phyloP scores from a whole-genome alignment of 2,329 filamentous ascomycete species.

The Lithohypha guttulata region DNA sequence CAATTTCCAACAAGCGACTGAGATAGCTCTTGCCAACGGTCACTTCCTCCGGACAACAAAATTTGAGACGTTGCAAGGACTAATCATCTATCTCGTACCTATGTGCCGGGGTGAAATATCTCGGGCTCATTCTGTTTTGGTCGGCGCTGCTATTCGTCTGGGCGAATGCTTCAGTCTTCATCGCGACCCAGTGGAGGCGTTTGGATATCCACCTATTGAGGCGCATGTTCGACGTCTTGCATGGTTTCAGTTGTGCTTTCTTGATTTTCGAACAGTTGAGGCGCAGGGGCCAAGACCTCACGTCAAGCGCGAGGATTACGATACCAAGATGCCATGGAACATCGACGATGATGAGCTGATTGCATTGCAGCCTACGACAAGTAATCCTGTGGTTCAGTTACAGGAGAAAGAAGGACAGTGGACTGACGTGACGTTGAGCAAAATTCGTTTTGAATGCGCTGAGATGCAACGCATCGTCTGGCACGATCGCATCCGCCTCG shows the following conservation, averaged over 20 bases:
- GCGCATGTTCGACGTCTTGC: constrained; percentile 60
- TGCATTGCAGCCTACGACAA: constrained; percentile 33
- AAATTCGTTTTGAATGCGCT: constrained; percentile 61
- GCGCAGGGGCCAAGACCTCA: constrained; percentile 60
- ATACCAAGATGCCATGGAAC: constrained; percentile 62
- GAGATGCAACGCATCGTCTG: constrained; percentile 63
- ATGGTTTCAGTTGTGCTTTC: constrained; percentile 68
- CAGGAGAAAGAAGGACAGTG: constrained; percentile 36
- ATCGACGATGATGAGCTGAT: constrained; percentile 55
- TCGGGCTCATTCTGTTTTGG: constrained; percentile 59
- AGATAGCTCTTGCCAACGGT: constrained; percentile 56
- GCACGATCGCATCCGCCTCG: constrained; percentile 56
- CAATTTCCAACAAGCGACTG: constrained; percentile 54
- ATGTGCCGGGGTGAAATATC: constrained; percentile 63
- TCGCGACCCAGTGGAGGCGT: constrained; percentile 53
- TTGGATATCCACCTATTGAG: constrained; percentile 56
- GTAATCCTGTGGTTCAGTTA: not conserved
- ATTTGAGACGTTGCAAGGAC: constrained; percentile 64
- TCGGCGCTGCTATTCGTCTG: constrained; percentile 60
- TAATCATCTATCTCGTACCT: constrained; percentile 59
- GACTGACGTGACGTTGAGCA: constrained; percentile 56
- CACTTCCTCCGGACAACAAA: constrained; percentile 62
- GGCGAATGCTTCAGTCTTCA: constrained; percentile 70
- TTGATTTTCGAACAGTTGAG: constrained; percentile 65
- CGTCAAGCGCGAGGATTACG: constrained; percentile 64